Evolutionary conservation across 208 protist genomes (phyloP), one percentile per base, ranked within the genome.

Genomic region (Leishmania mexicana): DNA sequence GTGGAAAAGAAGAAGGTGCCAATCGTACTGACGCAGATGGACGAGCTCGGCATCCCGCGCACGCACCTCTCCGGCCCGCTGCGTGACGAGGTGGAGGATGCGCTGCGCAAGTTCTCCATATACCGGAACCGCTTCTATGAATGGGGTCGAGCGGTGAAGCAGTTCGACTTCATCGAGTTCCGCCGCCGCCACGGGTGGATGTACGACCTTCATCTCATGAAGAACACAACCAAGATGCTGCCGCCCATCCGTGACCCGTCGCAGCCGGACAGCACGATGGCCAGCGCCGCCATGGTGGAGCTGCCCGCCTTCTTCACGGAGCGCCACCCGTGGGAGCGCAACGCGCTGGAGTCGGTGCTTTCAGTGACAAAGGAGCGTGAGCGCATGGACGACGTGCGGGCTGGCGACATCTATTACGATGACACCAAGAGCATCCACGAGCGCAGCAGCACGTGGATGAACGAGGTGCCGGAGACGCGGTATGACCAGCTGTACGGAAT

Each of bases 161-260:
- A 96, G 89, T 97, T 97, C 47, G 90, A 94, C 87, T 97, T 97
- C 80, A 95, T 96, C 74, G 92, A 97, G 84, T 97, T 97, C 85
- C 91, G 94, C 60, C 91, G 93, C 77, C 93, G 93, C 57, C 83
- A 96, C 65, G 94, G 94, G n/a, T 97, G 94, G 93, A 87, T 97
- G 88, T 96, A 96, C 79, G 94, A 97, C 83, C 53, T 97, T 47
- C 89, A 96, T 68, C 73, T 94, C 21, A 96, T 97, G 92, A 94
- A 94, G 83, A 89, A 88, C 85, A 94, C 92, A 35, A 95, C 88
- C 7, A 90, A 89, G 68, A 87, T 88, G 75, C 80, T 93, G 64
- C 90, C 89, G 31, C 92, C 91, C 38, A 85, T 91, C 65, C 91
- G 93, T 21, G 93, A 96, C 84, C 89, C 92, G 17, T 91, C 85